phyloP scores from a whole-genome alignment of 345 rosid species.

The Arabis alpina region DNA sequence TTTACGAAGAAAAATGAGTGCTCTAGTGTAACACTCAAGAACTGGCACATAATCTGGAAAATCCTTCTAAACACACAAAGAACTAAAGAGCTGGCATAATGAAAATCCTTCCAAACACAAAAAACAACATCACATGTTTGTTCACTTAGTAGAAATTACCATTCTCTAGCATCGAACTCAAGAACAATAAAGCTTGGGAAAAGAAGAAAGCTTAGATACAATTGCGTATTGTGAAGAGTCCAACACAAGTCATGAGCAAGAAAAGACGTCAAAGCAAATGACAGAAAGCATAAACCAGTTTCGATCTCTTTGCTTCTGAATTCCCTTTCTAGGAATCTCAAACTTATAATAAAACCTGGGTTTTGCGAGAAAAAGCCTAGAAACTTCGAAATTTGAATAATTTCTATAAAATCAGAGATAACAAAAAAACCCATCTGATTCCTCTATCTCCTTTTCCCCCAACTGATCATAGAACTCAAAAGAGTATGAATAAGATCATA shows the following conservation, averaged over 20 bases:
- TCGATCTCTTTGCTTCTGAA: background rate
- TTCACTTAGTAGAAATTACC: background rate
- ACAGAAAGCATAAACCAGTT: background rate
- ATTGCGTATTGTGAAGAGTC: constrained; percentile 2
- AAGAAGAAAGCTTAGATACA: constrained; percentile 9
- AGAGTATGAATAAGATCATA: background rate
- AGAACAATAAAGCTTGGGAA: background rate
- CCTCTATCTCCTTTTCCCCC: background rate
- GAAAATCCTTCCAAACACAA: background rate
- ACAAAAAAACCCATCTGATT: background rate
- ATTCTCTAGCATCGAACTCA: background rate
- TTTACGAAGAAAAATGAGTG: background rate
- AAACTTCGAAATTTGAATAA: background rate
- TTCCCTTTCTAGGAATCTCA: background rate
- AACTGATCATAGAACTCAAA: constrained; percentile 1
- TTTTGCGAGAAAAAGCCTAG: background rate
- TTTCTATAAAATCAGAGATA: background rate
- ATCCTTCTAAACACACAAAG: background rate
- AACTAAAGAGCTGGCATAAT: background rate
- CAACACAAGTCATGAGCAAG: background rate
- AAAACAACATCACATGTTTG: background rate
- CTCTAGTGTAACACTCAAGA: constrained; percentile 4
- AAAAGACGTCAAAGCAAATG: constrained; percentile 2
- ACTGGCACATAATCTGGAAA: background rate
- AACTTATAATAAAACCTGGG: constrained; percentile 14